A percentile compares a stretch with the other conserved stretches of the same genome.
These are phyloP conservation scores for Lasiodiplodia sp. DNA, from an alignment of 2,329 filamentous ascomycete species.

Conservation along the genomic window DNA sequence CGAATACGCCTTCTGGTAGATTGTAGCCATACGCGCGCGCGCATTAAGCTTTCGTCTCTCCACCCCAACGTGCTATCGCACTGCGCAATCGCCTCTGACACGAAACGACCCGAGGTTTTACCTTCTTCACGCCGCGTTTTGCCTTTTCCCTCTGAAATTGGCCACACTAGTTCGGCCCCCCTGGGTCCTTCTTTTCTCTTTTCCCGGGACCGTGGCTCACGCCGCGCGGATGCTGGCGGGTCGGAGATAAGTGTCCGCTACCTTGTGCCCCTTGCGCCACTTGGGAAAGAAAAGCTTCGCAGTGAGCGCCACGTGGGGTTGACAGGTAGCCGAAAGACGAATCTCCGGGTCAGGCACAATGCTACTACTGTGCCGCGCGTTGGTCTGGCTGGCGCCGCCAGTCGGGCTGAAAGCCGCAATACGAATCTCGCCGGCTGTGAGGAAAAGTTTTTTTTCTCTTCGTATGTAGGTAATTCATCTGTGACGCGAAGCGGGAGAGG, in stretches of 20 bases:
- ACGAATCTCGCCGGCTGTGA: background rate
- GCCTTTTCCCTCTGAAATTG: background rate
- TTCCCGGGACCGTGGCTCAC: background rate
- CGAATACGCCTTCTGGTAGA: background rate
- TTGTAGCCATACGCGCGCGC: background rate
- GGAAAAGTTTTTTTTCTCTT: background rate
- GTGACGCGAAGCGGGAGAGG: background rate
- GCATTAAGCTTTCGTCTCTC: background rate
- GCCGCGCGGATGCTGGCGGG: constrained; percentile 15
- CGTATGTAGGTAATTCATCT: background rate
- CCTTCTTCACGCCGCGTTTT: constrained; percentile 16
- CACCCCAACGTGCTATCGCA: background rate
- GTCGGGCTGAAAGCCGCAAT: background rate
- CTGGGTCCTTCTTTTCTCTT: background rate
- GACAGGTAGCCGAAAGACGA: background rate
- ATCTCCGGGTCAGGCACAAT: constrained; percentile 5
- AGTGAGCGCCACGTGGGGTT: constrained; percentile 11
- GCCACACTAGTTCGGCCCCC: background rate
- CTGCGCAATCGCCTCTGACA: background rate
- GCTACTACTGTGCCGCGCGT: background rate
- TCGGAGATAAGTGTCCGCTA: constrained; percentile 13
- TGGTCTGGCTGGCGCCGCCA: background rate
- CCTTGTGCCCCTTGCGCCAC: background rate
- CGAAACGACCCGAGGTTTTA: constrained; percentile 18
- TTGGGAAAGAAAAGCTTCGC: constrained; percentile 4